Conservation (phyloP, 2,329 filamentous ascomycete genomes). For the Fusarium sp. region DNA sequence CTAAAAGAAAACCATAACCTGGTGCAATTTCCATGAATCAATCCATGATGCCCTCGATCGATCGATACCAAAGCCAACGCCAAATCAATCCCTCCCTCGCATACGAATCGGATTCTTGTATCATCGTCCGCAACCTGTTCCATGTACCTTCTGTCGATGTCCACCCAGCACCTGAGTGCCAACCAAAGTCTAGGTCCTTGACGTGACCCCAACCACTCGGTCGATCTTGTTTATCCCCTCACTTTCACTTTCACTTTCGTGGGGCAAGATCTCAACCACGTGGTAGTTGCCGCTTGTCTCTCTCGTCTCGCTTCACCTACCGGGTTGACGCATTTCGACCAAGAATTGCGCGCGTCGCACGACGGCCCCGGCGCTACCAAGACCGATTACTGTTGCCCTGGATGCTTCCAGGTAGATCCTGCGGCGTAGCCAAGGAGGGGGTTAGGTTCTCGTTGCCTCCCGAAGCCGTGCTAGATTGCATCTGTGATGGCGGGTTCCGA, state of each 20-base stretch:
- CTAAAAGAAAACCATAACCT: constrained; percentile 4
- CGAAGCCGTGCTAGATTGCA: constrained; percentile 1
- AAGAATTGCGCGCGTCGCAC: background rate
- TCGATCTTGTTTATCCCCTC: background rate
- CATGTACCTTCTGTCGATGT: background rate
- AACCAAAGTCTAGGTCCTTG: constrained; percentile 3
- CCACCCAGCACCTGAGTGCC: background rate
- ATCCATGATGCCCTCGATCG: constrained; percentile 14
- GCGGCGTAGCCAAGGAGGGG: background rate
- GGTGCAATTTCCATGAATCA: constrained; percentile 33
- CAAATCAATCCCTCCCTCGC: constrained; percentile 16
- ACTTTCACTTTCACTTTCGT: background rate
- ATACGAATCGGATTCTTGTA: constrained; percentile 17
- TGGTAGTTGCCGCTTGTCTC: background rate
- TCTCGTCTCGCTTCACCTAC: background rate
- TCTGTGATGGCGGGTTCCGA: constrained; percentile 28
- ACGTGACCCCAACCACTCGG: constrained; percentile 9
- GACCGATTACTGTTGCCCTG: constrained; percentile 23
- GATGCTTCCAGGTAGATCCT: background rate
- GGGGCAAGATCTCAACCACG: background rate
- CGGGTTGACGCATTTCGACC: background rate
- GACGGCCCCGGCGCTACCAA: constrained; percentile 22
- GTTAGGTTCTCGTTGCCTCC: constrained; percentile 16
- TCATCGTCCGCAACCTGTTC: constrained; percentile 18
- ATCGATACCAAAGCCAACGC: constrained; percentile 32